Base-by-base conservation (phyloP, 2,329 filamentous ascomycete genomes). In the Aspergillus pseudoterreus region DNA sequence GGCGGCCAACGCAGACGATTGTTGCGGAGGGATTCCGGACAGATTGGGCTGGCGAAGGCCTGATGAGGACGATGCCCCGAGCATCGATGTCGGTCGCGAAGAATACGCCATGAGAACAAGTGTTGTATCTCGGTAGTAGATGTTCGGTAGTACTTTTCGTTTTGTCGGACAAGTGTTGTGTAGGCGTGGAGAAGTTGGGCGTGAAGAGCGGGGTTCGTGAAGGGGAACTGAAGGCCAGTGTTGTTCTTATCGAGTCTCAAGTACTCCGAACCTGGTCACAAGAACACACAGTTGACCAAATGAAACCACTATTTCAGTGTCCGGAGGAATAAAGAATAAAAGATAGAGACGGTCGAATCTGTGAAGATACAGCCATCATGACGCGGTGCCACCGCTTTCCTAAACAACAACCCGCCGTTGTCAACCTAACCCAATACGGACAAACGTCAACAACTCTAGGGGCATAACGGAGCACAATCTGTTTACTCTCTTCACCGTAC, bases 1-100 rank as follows among this genome's bases (percentile, higher is more conserved):
- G 33, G 80, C 75, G 47, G 81, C 73, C n/a, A 86, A 72, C 27
- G 76, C 74, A 1, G 81, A 80, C 6, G 81, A 81, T 60, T 83
- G 80, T 51, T 76, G 72, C 45, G 69, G 58, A 60, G 74, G 58
- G 32, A 57, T 52, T 46, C 63, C 59, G 59, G 65, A 52, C 46
- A 64, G 55, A 36, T 54, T 57, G 45, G 63, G 57, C 45, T 68
- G 69, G 19, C 69, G 68, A 49, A 70, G 52, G 4, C 65, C 61
- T 30, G 67, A 55, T 11, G 54, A 51, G 36, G 60, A 57, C 45
- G 60, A 56, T 22, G 62, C 51, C 15, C 64, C 57, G 24, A 71
- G 53, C 51, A 68, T 67, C 22, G 66, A 63, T 11, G 68, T 68
- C 52, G 64, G 62, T 27, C 70, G 66, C 30, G 69, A 65, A 14